Evolutionary conservation across 2,329 filamentous ascomycete genomes (phyloP).

Genomic region (Sarocladiaceae sp.): DNA sequence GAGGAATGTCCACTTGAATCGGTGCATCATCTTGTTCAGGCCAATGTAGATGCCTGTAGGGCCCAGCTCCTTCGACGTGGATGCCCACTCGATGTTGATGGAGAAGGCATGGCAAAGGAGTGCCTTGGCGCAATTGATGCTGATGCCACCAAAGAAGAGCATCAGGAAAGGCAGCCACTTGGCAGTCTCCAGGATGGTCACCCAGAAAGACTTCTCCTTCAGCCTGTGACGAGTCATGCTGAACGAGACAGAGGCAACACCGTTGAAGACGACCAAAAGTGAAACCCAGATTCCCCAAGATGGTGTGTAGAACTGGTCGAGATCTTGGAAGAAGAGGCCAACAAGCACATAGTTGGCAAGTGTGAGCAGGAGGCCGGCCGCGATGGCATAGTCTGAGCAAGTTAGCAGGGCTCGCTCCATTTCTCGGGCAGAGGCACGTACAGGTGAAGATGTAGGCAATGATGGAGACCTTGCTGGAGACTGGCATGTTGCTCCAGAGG

Average conservation of each 20-base stretch:
- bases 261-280: slow-evolving; percentile 20
- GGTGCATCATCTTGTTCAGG: slow-evolving; percentile 33
- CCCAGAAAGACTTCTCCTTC: slow-evolving; percentile 21
- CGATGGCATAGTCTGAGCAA: slow-evolving; percentile 64
- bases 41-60: slow-evolving; percentile 25
- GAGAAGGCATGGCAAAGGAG: slow-evolving; percentile 21
- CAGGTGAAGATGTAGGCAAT: slow-evolving; percentile 63
- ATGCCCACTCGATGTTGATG: slow-evolving; percentile 23
- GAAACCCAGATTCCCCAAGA: slow-evolving; percentile 58
- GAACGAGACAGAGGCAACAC: slow-evolving; percentile 16
- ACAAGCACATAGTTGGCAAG: slow-evolving; percentile 65
- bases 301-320: slow-evolving; percentile 63
- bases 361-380: slow-evolving; percentile 58
- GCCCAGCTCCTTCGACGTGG: slow-evolving; percentile 21
- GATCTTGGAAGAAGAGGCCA: slow-evolving; percentile 62
- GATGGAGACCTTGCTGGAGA: slow-evolving; percentile 65
- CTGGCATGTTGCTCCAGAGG: slow-evolving; percentile 52
- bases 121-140: slow-evolving; percentile 22
- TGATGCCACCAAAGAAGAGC: slow-evolving; percentile 24
- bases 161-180: slow-evolving; percentile 22
- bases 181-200: slow-evolving; percentile 17
- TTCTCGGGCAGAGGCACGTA: slow-evolving; percentile 23
- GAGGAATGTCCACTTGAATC: slow-evolving; percentile 41
- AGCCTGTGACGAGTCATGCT: slow-evolving; percentile 21
- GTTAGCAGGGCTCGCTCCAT: not conserved